These are phyloP conservation scores for Cyberlindnera samutprakarnensis DNA, from an alignment of 805 yeast species.

Conservation along the genomic window DNA sequence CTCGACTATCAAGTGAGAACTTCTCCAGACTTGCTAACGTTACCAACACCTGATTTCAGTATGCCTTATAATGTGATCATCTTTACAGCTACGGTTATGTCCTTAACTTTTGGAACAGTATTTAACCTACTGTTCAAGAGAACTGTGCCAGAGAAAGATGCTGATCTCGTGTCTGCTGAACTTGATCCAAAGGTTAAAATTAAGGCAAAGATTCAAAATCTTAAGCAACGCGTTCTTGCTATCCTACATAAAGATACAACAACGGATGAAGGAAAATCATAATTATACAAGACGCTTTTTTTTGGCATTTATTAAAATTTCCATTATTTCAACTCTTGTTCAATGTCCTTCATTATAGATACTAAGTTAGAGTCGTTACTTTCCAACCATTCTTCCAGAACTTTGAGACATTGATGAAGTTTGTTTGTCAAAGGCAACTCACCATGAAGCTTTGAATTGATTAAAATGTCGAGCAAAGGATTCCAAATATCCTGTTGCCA, in stretches of 20 bases:
- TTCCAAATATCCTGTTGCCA: constrained; percentile 74
- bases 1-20: constrained; percentile 56
- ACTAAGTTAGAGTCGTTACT: constrained; percentile 19
- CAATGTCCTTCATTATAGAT: constrained; percentile 28
- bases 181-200: constrained; percentile 12
- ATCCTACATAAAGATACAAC: too few relatives aligned
- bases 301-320: not conserved
- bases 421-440: constrained; percentile 34
- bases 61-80: constrained; percentile 98
- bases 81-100: constrained; percentile 87
- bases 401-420: constrained; percentile 27
- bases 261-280: not conserved
- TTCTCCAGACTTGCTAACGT: constrained; percentile 73
- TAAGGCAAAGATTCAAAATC: constrained; percentile 1
- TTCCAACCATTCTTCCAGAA: constrained; percentile 36
- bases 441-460: constrained; percentile 44
- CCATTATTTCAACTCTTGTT: constrained; percentile 22
- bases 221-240: too few relatives aligned
- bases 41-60: constrained; percentile 96
- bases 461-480: constrained; percentile 50
- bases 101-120: constrained; percentile 81
- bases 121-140: constrained; percentile 72
- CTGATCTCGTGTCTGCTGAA: constrained; percentile 14
- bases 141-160: constrained; percentile 67
- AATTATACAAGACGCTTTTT: not conserved